These are phyloP conservation scores for Tillandsia fasciculata DNA, from an alignment of 176 grass and related monocot species.

Conservation along the genomic window DNA sequence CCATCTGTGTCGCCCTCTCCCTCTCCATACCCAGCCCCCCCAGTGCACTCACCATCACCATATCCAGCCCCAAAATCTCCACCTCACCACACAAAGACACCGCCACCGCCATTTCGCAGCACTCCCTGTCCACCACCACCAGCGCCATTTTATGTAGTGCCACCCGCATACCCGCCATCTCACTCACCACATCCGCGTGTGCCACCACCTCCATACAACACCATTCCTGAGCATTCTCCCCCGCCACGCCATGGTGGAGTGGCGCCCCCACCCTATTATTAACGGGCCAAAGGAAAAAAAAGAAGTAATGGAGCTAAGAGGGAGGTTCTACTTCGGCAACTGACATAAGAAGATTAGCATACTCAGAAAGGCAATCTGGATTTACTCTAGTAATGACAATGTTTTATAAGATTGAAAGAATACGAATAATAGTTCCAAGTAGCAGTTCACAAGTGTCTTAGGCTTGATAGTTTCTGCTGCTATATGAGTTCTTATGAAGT, in stretches of 20 bases:
- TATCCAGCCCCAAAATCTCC: not conserved
- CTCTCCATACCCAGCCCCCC: not conserved
- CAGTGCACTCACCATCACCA: not conserved
- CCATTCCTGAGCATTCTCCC: not conserved
- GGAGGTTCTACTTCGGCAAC: too few species aligned
- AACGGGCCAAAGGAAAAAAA: not conserved
- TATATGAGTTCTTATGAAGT: too few species aligned
- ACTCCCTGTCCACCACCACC: not conserved
- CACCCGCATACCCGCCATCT: not conserved
- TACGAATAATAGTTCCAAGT: too few species aligned
- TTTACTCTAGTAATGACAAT: too few species aligned
- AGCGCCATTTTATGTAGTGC: not conserved
- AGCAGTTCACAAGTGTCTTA: too few species aligned
- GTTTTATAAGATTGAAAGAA: too few species aligned
- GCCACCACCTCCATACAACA: not conserved
- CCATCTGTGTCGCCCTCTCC: not conserved
- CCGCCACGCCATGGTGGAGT: not conserved
- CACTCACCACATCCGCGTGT: not conserved
- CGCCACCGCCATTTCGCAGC: not conserved
- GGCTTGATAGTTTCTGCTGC: too few species aligned
- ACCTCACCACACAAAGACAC: not conserved
- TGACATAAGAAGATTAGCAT: not conserved
- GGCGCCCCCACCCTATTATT: not conserved
- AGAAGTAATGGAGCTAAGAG: too few species aligned
- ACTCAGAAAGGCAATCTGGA: not conserved